Base-by-base conservation (phyloP, 495 filamentous ascomycete genomes). In the Pseudomonodictys pantanalensis region DNA sequence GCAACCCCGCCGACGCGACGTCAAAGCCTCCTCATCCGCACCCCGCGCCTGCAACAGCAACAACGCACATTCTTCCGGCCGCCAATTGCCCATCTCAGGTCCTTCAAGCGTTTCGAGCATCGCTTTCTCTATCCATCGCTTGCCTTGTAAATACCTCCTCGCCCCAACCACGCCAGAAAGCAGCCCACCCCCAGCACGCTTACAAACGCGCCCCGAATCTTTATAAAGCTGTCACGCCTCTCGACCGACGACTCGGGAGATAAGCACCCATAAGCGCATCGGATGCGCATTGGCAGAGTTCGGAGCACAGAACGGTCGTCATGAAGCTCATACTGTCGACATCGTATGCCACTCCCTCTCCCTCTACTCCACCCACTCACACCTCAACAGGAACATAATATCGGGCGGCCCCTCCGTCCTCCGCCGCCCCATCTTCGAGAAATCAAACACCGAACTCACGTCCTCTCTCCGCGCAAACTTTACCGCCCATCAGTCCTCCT, bases 251-350 rank as follows among this genome's bases (percentile, higher is more conserved):
- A 41, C 15, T 41, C 12, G 5, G 12, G 20, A 15, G 5, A 41
- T 18, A 15, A 41, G 5, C 15, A 12, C 12, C 15, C 38, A 5
- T 12, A 3, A 41, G 15, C 12, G 15, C 12, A n/a, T 41, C 4
- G 38, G 15, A 35, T 15, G 12, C 20, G 20, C 5, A 5, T 3
- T 3, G 5, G 5, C 20, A 41, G 38, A 5, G 15, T 41, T 15
- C 4, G 12, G 12, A 18, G 20, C 15, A n/a, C 3, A 41, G 3
- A 41, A 15, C 15, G 20, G 38, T 18, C 38, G 20, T 18, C 11
- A 84, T 84, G 77, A 89, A 89, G 77, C 79, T 96, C 73, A 84
- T 95, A 42, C 84, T 96, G 55, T 95, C 90, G 30, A 95, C 91
- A 44, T 91, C 89, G 89, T 92, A 79, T 71, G 83, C 23, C 15